Percentiles rank a stretch among this genome's conserved stretches.
These are phyloP conservation scores for Komagataella pseudopastoris DNA, from an alignment of 805 yeast species.

Conservation along the genomic window DNA sequence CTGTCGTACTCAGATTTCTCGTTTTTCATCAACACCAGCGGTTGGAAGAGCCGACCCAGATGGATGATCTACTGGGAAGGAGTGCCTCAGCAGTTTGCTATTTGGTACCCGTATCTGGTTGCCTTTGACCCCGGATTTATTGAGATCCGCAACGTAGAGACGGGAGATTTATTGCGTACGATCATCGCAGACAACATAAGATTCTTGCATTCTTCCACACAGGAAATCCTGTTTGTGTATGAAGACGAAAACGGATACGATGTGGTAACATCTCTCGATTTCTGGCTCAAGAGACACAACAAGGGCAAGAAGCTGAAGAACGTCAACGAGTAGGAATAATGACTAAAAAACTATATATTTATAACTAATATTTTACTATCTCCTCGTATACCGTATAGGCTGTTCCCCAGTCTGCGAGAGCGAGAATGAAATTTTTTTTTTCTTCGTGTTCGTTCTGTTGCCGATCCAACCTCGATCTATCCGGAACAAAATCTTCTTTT, in stretches of 20 bases:
- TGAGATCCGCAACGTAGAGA: slow-evolving; percentile 84
- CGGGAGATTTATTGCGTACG: slow-evolving; percentile 76
- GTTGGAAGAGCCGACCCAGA: slow-evolving; percentile 90
- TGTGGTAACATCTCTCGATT: slow-evolving; percentile 84
- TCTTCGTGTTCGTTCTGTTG: not conserved
- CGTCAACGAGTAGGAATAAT: slow-evolving; percentile 7
- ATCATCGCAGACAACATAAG: slow-evolving; percentile 87
- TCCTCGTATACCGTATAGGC: not conserved
- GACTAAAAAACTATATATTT: slow-evolving; percentile 8
- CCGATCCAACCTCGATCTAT: not conserved
- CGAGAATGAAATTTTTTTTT: not conserved
- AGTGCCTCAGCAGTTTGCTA: slow-evolving; percentile 79
- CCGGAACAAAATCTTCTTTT: not conserved
- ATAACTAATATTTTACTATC: not conserved
- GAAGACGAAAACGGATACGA: slow-evolving; percentile 87
- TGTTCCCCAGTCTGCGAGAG: not conserved
- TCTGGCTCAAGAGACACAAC: slow-evolving; percentile 40
- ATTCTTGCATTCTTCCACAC: slow-evolving; percentile 78
- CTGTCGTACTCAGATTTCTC: slow-evolving; percentile 88
- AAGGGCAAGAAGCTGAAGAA: slow-evolving; percentile 8
- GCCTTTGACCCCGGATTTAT: slow-evolving; percentile 86
- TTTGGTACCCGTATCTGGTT: slow-evolving; percentile 85
- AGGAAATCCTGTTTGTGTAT: slow-evolving; percentile 85
- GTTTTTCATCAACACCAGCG: slow-evolving; percentile 85
- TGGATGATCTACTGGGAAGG: slow-evolving; percentile 98